Evolutionary conservation across 1,284 basidiomycete species (phyloP).

Genomic region (Fomitopsis betulina): DNA sequence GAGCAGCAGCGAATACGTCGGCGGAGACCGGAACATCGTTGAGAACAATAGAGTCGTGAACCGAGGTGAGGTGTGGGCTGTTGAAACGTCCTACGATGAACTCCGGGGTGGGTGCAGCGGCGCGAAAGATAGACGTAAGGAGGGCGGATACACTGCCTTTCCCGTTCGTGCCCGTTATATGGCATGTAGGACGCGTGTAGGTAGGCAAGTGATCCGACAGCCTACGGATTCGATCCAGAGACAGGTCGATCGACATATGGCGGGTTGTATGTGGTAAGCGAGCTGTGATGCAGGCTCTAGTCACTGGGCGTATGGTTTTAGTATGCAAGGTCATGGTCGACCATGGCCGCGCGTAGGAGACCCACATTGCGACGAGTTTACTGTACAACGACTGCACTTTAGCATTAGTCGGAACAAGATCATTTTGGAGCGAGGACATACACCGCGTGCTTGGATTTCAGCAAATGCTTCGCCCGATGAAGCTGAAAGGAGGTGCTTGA

Average conservation of each 20-base stretch:
- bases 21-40: constrained; percentile 51
- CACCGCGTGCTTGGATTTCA: no score
- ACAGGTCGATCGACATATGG: constrained; percentile 73
- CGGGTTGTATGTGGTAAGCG: neutral
- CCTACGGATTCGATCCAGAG: constrained; percentile 63
- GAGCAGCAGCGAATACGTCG: constrained; percentile 47
- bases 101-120: constrained; percentile 48
- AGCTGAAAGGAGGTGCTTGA: no score
- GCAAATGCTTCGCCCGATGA: no score
- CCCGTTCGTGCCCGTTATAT: constrained; percentile 95
- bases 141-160: constrained; percentile 92
- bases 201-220: constrained; percentile 60
- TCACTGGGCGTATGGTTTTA: neutral
- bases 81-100: constrained; percentile 83
- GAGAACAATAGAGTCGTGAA: constrained; percentile 78
- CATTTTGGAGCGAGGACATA: no score
- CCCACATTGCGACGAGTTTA: neutral
- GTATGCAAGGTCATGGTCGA: neutral
- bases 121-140: constrained; percentile 70
- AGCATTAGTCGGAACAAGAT: no score
- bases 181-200: constrained; percentile 80
- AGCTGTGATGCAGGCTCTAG: neutral
- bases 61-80: constrained; percentile 83
- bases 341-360: neutral
- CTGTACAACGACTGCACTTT: no score